phyloP scores from a whole-genome alignment of 225 moss, liverwort and hornwort genomes.

The Anthoceros angustus region DNA sequence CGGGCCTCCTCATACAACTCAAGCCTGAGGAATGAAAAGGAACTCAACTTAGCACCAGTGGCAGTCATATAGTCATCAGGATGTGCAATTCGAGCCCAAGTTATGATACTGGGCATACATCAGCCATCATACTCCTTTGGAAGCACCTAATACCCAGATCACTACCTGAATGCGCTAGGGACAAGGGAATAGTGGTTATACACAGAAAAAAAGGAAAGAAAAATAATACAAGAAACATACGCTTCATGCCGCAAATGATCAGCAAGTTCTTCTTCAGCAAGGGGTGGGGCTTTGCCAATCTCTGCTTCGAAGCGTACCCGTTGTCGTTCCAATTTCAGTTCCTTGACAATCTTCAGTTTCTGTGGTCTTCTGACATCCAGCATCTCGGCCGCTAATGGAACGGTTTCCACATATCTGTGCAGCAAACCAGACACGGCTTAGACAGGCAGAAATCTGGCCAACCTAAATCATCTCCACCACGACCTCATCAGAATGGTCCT shows the following conservation, averaged over 20 bases:
- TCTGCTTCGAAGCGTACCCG: constrained; percentile 76
- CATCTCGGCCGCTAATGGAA: constrained; percentile 60
- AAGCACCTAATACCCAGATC: too few relatives aligned
- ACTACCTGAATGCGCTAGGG: too few relatives aligned
- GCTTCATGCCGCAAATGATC: constrained; percentile 70
- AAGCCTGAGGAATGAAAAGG: constrained; percentile 24
- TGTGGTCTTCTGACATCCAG: constrained; percentile 65
- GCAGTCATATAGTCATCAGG: too few relatives aligned
- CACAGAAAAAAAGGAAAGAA: not conserved
- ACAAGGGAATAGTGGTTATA: not conserved
- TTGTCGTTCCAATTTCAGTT: constrained; percentile 67
- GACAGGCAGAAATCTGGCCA: not conserved
- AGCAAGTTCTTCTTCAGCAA: constrained; percentile 68
- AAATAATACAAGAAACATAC: constrained; percentile 24
- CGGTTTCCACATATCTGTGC: constrained; percentile 63
- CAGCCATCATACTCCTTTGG: too few relatives aligned
- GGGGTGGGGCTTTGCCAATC: constrained; percentile 80
- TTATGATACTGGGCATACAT: too few relatives aligned
- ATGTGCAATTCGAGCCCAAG: too few relatives aligned
- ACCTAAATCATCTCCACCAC: not conserved
- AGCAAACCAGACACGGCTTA: constrained; percentile 3
- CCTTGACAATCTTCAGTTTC: constrained; percentile 55
- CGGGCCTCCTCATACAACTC: constrained; percentile 47
- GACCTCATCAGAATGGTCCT: not conserved
- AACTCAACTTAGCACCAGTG: too few relatives aligned